These are phyloP conservation scores for Phytophthora sp. DNA, from an alignment of 352 stramenopile species.

Conservation along the genomic window DNA sequence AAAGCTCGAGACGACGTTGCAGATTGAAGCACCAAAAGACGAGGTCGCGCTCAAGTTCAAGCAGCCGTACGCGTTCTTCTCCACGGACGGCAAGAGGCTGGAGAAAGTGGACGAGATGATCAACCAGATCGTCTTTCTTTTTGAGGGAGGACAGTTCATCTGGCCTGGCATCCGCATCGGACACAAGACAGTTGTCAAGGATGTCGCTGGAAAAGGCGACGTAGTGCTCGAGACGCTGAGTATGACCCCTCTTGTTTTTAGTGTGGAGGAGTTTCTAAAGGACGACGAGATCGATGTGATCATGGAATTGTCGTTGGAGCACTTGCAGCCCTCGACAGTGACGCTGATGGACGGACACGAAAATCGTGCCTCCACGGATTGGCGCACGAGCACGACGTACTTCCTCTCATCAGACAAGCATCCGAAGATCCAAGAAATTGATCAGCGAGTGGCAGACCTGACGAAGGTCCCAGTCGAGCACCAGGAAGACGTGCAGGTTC, in stretches of 20 bases:
- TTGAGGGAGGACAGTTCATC: conserved; percentile 81
- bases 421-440: conserved; percentile 55
- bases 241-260: conserved; percentile 72
- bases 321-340: conserved; percentile 69
- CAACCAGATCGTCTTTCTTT: conserved; percentile 67
- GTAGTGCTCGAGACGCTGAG: conserved; percentile 68
- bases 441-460: conserved; percentile 64
- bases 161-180: conserved; percentile 73
- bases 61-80: conserved; percentile 74
- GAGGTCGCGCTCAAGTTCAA: conserved; percentile 58
- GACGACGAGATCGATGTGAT: conserved; percentile 85
- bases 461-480: conserved; percentile 64
- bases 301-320: conserved; percentile 67
- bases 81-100: conserved; percentile 50
- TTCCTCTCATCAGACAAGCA: conserved; percentile 63
- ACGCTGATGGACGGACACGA: conserved; percentile 72
- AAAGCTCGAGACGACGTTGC: conserved; percentile 44
- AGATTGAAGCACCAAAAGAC: conserved; percentile 38
- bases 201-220: conserved; percentile 54
- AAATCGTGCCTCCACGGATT: conserved; percentile 68
- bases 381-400: conserved; percentile 84
- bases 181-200: conserved; percentile 64
- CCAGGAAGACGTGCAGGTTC: conserved; percentile 77
- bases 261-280: conserved; percentile 78
- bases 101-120: conserved; percentile 45